Conservation (phyloP, 164 flowering plant genomes). For the Aristolochia californica region DNA sequence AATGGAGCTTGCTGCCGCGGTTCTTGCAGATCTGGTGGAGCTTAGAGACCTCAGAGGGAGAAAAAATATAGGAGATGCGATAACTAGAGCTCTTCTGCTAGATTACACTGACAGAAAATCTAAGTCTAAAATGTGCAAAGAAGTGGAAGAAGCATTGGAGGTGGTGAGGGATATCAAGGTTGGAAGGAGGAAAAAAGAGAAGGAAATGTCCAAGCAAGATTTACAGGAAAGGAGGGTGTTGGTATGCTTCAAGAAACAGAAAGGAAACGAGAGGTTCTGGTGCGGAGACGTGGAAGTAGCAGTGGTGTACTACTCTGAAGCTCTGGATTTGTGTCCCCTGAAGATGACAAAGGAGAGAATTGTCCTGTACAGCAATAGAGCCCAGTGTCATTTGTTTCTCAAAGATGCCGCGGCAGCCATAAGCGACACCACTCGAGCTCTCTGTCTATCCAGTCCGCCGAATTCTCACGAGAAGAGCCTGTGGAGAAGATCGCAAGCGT, state of each 20-base stretch:
- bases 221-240: slow-evolving; percentile 26
- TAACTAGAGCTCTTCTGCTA: slow-evolving; percentile 27
- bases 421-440: slow-evolving; percentile 68
- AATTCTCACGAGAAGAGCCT: slow-evolving; percentile 63
- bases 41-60: slow-evolving; percentile 33
- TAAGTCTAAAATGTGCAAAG: slow-evolving; percentile 12
- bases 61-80: slow-evolving; percentile 41
- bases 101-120: slow-evolving; percentile 15
- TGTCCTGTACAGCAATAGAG: slow-evolving; percentile 65
- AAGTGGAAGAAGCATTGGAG: slow-evolving; percentile 16
- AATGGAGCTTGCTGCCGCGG: slow-evolving; percentile 24
- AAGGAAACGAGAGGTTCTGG: slow-evolving; percentile 44
- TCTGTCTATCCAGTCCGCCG: slow-evolving; percentile 37
- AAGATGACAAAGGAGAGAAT: slow-evolving; percentile 52
- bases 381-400: slow-evolving; percentile 56
- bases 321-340: slow-evolving; percentile 47
- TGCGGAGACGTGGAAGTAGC: slow-evolving; percentile 47
- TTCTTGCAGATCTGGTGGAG: slow-evolving; percentile 51
- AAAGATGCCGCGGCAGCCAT: slow-evolving; percentile 37
- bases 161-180: slow-evolving; percentile 38
- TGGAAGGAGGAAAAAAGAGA: slow-evolving; percentile 39
- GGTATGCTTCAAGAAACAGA: slow-evolving; percentile 28
- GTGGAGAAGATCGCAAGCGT: slow-evolving; percentile 88
- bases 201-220: slow-evolving; percentile 22
- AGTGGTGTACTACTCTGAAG: slow-evolving; percentile 35